These are phyloP conservation scores for Abrus pulchellus DNA, from an alignment of 306 rosid species.

Conservation along the genomic window DNA sequence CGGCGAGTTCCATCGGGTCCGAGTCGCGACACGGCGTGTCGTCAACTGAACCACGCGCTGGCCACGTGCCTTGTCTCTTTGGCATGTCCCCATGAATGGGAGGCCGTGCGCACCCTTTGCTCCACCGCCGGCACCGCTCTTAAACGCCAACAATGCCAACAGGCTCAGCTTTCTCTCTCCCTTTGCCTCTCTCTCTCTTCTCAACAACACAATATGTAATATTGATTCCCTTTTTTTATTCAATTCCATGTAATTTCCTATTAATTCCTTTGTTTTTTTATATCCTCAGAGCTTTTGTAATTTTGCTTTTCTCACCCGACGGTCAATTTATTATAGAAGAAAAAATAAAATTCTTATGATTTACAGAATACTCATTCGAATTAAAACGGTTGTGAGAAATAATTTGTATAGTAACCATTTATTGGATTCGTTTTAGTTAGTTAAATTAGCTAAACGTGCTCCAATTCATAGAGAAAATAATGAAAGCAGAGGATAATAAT, in stretches of 20 bases:
- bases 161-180: conserved; percentile 69
- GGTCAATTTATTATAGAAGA: no score
- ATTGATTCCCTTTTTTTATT: background rate
- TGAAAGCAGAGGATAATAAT: no score
- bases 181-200: conserved; percentile 66
- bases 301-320: background rate
- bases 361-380: no score
- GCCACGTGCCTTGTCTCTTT: conserved; percentile 63
- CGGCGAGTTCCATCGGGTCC: conserved; percentile 59
- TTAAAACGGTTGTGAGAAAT: no score
- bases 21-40: conserved; percentile 60
- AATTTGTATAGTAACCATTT: no score
- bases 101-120: conserved; percentile 67
- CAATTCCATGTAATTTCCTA: background rate
- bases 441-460: no score
- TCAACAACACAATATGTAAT: conserved; percentile 45
- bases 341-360: no score
- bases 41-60: conserved; percentile 64
- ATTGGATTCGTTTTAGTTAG: no score
- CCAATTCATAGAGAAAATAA: no score
- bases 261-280: no score
- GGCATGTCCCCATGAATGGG: conserved; percentile 58
- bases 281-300: background rate
- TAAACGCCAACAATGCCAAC: conserved; percentile 74
- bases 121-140: conserved; percentile 68